A percentile compares a stretch with the other conserved stretches of the same genome.
Evolutionary conservation across 768 basidiomycete species (phyloP).

Genomic region (Pleurotus giganteus): DNA sequence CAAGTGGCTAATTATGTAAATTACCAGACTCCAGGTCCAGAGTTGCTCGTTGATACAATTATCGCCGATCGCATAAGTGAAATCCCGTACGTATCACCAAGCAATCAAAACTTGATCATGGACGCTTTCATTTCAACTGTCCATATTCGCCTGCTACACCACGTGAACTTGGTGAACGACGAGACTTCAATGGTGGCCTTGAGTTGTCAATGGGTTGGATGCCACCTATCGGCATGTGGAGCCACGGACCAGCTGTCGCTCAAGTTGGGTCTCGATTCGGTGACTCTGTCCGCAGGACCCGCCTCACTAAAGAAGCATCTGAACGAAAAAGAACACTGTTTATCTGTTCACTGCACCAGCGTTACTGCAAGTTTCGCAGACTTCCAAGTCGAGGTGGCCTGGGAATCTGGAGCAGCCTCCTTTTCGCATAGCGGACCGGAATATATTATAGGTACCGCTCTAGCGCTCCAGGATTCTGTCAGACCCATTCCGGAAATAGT

Average conservation of each 20-base stretch:
- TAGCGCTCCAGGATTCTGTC: slow-evolving; percentile 25
- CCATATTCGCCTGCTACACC: slow-evolving; percentile 45
- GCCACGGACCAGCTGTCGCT: slow-evolving; percentile 17
- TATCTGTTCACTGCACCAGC: background rate
- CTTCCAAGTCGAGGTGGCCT: slow-evolving; percentile 12
- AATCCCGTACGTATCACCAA: slow-evolving; percentile 22
- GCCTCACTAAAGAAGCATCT: slow-evolving; percentile 11
- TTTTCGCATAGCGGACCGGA: slow-evolving; percentile 44
- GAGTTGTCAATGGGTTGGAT: slow-evolving; percentile 7
- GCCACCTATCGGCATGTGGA: background rate
- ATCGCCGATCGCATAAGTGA: slow-evolving; percentile 36
- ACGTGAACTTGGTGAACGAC: slow-evolving; percentile 35
- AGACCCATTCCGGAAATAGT: slow-evolving; percentile 21
- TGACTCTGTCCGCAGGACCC: slow-evolving; percentile 3
- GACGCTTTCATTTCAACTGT: slow-evolving; percentile 41
- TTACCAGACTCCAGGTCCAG: slow-evolving; percentile 30
- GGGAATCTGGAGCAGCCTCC: slow-evolving; percentile 22
- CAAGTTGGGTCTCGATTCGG: slow-evolving; percentile 30
- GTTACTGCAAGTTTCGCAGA: background rate
- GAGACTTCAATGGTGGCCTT: slow-evolving; percentile 26
- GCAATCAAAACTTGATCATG: slow-evolving; percentile 27
- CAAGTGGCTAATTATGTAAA: background rate
- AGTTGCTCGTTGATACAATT: slow-evolving; percentile 40
- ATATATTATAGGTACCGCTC: slow-evolving; percentile 31
- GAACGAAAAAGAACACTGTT: background rate